A percentile compares a stretch with the other conserved stretches of the same genome.
phyloP scores from a whole-genome alignment of 257 asterid species.

The Avicennia marina region DNA sequence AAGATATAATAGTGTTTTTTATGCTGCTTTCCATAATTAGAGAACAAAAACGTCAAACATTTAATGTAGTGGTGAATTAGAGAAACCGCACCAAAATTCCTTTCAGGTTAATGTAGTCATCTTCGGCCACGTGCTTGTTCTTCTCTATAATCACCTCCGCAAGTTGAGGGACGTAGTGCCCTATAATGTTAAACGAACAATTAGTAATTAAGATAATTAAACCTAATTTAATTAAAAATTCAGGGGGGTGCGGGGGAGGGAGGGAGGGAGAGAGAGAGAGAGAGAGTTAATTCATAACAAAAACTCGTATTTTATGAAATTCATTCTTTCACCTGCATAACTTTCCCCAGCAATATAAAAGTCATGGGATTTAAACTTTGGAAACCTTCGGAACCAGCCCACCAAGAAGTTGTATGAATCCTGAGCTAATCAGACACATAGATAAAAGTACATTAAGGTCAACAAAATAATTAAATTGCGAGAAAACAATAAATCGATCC shows the following conservation, averaged over 20 bases:
- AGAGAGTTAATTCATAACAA: not conserved
- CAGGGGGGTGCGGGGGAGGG: too few species aligned
- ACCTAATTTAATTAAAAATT: too few species aligned
- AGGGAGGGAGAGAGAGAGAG: not conserved
- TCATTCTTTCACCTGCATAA: slow-evolving; percentile 50
- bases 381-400: slow-evolving; percentile 79
- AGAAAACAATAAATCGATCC: not conserved
- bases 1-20: too few species aligned
- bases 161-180: slow-evolving; percentile 85
- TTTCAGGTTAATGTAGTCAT: slow-evolving; percentile 47
- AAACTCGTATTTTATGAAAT: not conserved
- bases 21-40: too few species aligned
- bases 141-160: slow-evolving; percentile 53
- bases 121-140: slow-evolving; percentile 29
- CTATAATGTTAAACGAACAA: too few species aligned
- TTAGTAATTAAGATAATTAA: too few species aligned
- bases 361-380: slow-evolving; percentile 69
- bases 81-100: slow-evolving; percentile 87
- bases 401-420: slow-evolving; percentile 73
- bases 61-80: too few species aligned
- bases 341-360: slow-evolving; percentile 92
- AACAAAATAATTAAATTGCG: too few species aligned
- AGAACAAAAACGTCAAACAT: too few species aligned
- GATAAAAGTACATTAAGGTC: too few species aligned
- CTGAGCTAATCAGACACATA: slow-evolving; percentile 41